Conservation (phyloP, 2,329 filamentous ascomycete species). For the Venturia oleaginea region DNA sequence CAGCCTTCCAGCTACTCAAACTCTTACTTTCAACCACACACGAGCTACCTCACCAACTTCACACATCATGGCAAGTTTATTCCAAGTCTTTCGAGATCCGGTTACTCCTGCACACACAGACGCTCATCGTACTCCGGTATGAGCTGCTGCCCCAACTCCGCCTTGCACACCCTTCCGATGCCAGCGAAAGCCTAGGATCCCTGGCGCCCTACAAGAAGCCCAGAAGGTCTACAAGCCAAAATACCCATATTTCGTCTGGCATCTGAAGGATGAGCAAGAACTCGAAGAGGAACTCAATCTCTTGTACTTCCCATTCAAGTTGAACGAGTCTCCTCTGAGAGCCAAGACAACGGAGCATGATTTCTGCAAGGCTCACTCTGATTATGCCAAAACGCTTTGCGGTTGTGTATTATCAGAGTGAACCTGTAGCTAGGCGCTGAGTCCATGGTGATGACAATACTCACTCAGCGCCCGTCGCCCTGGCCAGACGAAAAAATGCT, state of each 20-base stretch:
- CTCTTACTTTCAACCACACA: not conserved
- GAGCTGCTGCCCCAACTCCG: not conserved
- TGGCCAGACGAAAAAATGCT: not conserved
- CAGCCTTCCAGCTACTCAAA: not conserved
- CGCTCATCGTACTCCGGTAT: not conserved
- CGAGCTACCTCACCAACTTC: not conserved
- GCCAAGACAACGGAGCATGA: not conserved
- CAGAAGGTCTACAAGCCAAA: not conserved
- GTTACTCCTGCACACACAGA: not conserved
- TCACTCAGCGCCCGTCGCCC: not conserved
- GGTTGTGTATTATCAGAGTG: not conserved
- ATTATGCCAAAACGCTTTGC: not conserved
- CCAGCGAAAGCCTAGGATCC: not conserved
- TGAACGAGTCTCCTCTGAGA: not conserved
- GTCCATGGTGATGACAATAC: not conserved
- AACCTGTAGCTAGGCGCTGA: not conserved
- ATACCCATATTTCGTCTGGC: not conserved
- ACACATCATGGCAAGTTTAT: not conserved
- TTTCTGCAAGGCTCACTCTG: not conserved
- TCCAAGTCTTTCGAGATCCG: constrained; percentile 1
- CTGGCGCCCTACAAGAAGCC: not conserved
- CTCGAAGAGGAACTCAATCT: not conserved
- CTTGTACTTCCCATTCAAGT: not conserved
- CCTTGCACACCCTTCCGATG: not conserved
- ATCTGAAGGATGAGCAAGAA: not conserved